A percentile compares a stretch with the other conserved stretches of the same genome.
Conservation (phyloP, 2,329 filamentous ascomycete species). For the Ophiosphaerella herpotricha region DNA sequence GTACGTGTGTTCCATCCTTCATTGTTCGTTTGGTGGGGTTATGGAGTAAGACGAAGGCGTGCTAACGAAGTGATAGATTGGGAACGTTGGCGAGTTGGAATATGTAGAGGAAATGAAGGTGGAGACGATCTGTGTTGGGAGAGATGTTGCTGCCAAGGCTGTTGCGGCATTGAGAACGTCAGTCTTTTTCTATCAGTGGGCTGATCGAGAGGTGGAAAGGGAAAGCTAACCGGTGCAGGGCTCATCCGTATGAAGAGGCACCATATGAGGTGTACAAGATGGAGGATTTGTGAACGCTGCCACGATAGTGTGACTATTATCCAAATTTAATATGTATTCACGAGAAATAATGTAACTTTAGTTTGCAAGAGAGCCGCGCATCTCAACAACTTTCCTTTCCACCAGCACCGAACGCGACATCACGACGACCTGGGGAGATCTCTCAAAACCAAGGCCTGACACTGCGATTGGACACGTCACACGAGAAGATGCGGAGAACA, state of each 20-base stretch:
- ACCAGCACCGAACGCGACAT: too few relatives aligned
- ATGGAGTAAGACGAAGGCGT: too few relatives aligned
- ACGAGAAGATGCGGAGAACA: too few relatives aligned
- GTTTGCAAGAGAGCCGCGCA: too few relatives aligned
- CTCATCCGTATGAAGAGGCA: slow-evolving; percentile 53
- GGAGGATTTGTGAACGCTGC: slow-evolving; percentile 44
- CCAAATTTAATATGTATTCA: too few relatives aligned
- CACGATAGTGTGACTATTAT: too few relatives aligned
- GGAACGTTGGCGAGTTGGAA: slow-evolving; percentile 61
- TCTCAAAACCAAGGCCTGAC: too few relatives aligned
- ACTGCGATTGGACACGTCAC: too few relatives aligned
- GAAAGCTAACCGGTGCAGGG: slow-evolving; percentile 27
- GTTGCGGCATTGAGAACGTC: slow-evolving; percentile 69
- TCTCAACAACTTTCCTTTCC: too few relatives aligned
- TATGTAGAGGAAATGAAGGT: slow-evolving; percentile 66
- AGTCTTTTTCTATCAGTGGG: slow-evolving; percentile 29
- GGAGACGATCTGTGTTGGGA: slow-evolving; percentile 75
- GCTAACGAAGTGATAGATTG: slow-evolving; percentile 50
- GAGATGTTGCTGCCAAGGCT: slow-evolving; percentile 57
- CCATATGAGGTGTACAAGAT: slow-evolving; percentile 54
- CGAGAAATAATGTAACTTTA: too few relatives aligned
- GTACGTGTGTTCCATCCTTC: slow-evolving; percentile 16
- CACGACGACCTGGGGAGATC: too few relatives aligned
- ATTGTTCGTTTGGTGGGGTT: too few relatives aligned
- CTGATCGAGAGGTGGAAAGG: slow-evolving; percentile 13